Evolutionary conservation across 441 rosid genomes (phyloP).

Genomic region (Raphanus hybrid): DNA sequence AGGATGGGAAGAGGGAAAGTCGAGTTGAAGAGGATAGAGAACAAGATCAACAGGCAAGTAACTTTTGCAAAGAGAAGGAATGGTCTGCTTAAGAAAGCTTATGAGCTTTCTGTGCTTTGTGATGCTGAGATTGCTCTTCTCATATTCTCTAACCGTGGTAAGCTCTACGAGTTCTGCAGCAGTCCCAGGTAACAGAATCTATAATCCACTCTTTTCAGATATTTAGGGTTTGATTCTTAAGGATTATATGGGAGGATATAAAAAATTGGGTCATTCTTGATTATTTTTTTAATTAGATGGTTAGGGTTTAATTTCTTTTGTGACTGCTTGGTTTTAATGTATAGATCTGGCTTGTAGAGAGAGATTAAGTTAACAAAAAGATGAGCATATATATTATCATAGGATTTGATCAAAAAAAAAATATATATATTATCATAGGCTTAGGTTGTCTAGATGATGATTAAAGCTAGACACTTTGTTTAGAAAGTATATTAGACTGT

Average conservation of each 20-base stretch:
- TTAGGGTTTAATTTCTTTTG: constrained; percentile 18
- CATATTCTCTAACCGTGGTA: constrained; percentile 89
- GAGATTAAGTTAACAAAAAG: constrained; percentile 19
- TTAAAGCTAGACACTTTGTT: constrained; percentile 27
- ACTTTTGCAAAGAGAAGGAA: constrained; percentile 92
- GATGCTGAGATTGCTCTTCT: constrained; percentile 92
- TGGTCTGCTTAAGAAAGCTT: constrained; percentile 93
- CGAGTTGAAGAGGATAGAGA: constrained; percentile 91
- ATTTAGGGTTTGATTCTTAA: constrained; percentile 22
- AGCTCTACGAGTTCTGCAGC: constrained; percentile 91
- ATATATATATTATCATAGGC: not conserved
- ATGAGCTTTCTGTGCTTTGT: constrained; percentile 85
- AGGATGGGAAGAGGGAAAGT: constrained; percentile 90
- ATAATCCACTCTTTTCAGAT: not conserved
- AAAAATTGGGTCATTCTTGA: constrained; percentile 26
- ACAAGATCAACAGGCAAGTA: constrained; percentile 87
- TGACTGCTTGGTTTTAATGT: not conserved
- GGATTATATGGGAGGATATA: not conserved
- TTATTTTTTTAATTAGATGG: not conserved
- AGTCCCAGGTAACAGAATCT: constrained; percentile 57
- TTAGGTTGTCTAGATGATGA: constrained; percentile 30
- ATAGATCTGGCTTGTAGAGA: constrained; percentile 17
- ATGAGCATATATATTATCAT: constrained; percentile 19
- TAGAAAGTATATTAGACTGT: constrained; percentile 21
- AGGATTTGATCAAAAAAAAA: not conserved